These are phyloP conservation scores for Teunomyces atbi DNA, from an alignment of 805 yeast species.

Conservation along the genomic window DNA sequence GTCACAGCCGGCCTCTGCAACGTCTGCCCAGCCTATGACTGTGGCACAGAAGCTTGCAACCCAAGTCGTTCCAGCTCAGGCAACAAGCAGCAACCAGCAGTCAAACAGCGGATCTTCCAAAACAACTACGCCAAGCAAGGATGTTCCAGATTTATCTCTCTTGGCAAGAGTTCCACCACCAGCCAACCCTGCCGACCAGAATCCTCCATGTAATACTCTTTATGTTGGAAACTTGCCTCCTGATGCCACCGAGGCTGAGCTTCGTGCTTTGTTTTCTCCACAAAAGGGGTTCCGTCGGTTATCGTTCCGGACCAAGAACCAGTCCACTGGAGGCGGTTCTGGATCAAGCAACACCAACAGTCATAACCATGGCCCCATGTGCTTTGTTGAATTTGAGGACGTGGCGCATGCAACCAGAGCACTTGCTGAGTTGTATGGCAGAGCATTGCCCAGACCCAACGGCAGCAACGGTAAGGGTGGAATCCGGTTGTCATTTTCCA, in stretches of 20 bases:
- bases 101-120: not conserved
- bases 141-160: constrained; percentile 64
- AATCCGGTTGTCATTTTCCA: constrained; percentile 87
- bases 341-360: constrained; percentile 15
- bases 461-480: constrained; percentile 82
- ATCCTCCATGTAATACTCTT: constrained; percentile 96
- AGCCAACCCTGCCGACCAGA: constrained; percentile 98
- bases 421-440: constrained; percentile 88
- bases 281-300: constrained; percentile 92
- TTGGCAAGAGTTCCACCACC: constrained; percentile 84
- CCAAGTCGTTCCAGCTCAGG: constrained; percentile 1
- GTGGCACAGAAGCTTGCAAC: constrained; percentile 4
- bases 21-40: constrained; percentile 16
- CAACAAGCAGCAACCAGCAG: not conserved
- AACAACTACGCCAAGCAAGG: constrained; percentile 13
- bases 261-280: constrained; percentile 79
- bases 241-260: constrained; percentile 91
- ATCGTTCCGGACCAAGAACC: constrained; percentile 79
- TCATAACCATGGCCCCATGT: constrained; percentile 91
- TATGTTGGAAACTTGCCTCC: constrained; percentile 98
- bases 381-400: constrained; percentile 98
- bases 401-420: constrained; percentile 92
- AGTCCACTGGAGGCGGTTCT: constrained; percentile 21
- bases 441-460: constrained; percentile 80
- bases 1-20: constrained; percentile 14